phyloP scores from a whole-genome alignment of 1,284 basidiomycete species.

The Marasmius fiardii region DNA sequence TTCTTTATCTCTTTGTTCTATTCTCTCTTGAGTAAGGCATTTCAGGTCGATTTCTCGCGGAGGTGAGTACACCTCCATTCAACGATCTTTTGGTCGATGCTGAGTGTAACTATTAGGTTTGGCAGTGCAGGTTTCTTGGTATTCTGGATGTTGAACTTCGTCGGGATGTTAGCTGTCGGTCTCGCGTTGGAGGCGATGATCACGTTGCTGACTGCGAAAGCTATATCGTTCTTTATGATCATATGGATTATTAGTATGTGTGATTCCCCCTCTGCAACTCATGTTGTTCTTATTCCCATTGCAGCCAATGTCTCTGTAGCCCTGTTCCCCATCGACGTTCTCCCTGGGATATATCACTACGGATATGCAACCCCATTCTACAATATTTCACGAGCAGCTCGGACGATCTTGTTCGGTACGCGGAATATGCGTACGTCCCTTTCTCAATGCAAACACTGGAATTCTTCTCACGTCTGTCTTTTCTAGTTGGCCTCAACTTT shows the following conservation, averaged over 20 bases:
- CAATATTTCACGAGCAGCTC: slow-evolving; percentile 56
- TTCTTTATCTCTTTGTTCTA: slow-evolving; percentile 61
- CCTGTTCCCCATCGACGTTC: slow-evolving; percentile 60
- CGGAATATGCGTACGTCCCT: slow-evolving; percentile 50
- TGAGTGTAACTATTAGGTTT: slow-evolving; percentile 28
- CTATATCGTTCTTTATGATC: slow-evolving; percentile 59
- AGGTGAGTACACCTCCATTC: slow-evolving; percentile 25
- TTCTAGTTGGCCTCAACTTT: slow-evolving; percentile 55
- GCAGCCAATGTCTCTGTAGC: slow-evolving; percentile 61
- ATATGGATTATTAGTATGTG: slow-evolving; percentile 63
- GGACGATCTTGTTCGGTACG: slow-evolving; percentile 67
- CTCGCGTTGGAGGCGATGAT: slow-evolving; percentile 63
- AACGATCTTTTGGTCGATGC: background rate
- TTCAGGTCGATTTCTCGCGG: slow-evolving; percentile 55
- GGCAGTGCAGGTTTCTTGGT: slow-evolving; percentile 63
- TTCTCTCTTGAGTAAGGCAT: slow-evolving; percentile 63
- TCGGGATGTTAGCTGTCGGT: slow-evolving; percentile 56
- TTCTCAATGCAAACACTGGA: background rate
- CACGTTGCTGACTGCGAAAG: slow-evolving; percentile 49
- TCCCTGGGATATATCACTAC: slow-evolving; percentile 65
- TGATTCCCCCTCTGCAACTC: slow-evolving; percentile 16
- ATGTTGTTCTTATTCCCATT: background rate
- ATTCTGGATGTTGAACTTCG: slow-evolving; percentile 74
- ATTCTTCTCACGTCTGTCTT: slow-evolving; percentile 2
- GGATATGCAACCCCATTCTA: slow-evolving; percentile 74